phyloP scores from a whole-genome alignment of 2,329 filamentous ascomycete genomes.

The Achaetomium macrosporum region DNA sequence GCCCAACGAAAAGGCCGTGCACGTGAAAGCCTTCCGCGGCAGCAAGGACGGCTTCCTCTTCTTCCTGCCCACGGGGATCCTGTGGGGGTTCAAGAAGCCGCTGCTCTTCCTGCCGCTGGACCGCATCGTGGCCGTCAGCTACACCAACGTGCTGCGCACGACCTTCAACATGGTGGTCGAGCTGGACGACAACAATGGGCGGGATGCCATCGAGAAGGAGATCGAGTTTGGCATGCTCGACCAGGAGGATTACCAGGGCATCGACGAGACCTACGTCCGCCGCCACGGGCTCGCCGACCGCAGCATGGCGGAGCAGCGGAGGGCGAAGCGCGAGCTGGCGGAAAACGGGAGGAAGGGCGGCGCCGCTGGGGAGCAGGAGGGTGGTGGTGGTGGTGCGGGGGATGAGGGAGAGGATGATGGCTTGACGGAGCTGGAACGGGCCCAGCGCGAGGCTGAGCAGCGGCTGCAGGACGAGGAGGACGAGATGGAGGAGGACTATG shows the following conservation, averaged over 20 bases:
- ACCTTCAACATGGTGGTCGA: constrained; percentile 65
- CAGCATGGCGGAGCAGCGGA: constrained; percentile 63
- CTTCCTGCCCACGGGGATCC: constrained; percentile 59
- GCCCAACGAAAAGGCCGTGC: constrained; percentile 57
- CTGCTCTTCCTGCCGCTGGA: constrained; percentile 58
- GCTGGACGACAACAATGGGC: constrained; percentile 40
- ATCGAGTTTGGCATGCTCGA: constrained; percentile 65
- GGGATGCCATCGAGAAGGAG: constrained; percentile 44
- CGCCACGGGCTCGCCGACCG: constrained; percentile 57
- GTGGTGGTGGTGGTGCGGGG: constrained; percentile 33
- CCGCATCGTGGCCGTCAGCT: constrained; percentile 57
- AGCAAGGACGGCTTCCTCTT: constrained; percentile 65
- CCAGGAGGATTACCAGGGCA: constrained; percentile 60
- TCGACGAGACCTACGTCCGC: constrained; percentile 57
- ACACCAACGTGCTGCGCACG: constrained; percentile 60
- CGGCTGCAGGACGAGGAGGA: constrained; percentile 55
- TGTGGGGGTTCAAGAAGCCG: constrained; percentile 68
- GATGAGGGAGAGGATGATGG: constrained; percentile 35
- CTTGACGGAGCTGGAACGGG: constrained; percentile 45
- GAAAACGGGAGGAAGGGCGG: no score
- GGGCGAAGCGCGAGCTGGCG: constrained; percentile 56
- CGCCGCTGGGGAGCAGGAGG: constrained; percentile 35
- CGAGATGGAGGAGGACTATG: constrained; percentile 61
- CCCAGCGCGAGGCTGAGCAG: constrained; percentile 47
- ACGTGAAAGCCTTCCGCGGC: constrained; percentile 60